Evolutionary conservation across 2,329 filamentous ascomycete species (phyloP), one percentile per base, ranked within the genome.

Genomic region (Cercospora sp.): DNA sequence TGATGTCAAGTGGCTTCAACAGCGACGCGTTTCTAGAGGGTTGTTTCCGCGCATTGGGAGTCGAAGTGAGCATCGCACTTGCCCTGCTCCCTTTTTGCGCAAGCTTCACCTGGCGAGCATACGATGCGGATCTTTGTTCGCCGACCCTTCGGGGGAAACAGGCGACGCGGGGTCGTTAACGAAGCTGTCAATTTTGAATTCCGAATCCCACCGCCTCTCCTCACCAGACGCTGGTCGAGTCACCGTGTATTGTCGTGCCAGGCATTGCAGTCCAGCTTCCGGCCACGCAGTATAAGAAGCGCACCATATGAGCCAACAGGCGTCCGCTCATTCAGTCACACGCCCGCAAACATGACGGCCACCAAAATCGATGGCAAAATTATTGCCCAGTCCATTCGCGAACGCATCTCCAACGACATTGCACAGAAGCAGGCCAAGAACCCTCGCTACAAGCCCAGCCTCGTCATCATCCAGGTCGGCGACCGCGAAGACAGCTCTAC

Each of bases 401-500:
- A 94, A 83, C 86, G 87, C 70, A 86, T 99, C 76, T 90, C 90
- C 76, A 84, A 83, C 58, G 90, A 97, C 81, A 96, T 99, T 81
- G 86, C 88, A 74, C 85, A 91, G 79, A 91, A 89, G 79, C 94
- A 97, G 81, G 86, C 88, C 82, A 81, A 85, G 69, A 97, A 97
- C 80, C 91, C 94, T 49, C 87, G 93, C 75, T 99, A 93, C 85
- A 89, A 90, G 82, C 95, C 95, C 63, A 91, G 88, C 72, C 86
- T 99, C 79, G 95, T 93, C 80, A 99, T 99, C 80, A 90, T 99
- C 73, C 95, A 99, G 88, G 95, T 99, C 74, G 95, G 94, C 79
- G 91, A 94, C 80, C 90, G 95, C 76, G 92, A 92, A 73, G 95
- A 99, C 83, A 96, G 86, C 79, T 78, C 90, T 77, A 98, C 94